A percentile compares a stretch with the other conserved stretches of the same genome.
Conservation (phyloP, 345 rosid genomes). For the Linum trigynum region DNA sequence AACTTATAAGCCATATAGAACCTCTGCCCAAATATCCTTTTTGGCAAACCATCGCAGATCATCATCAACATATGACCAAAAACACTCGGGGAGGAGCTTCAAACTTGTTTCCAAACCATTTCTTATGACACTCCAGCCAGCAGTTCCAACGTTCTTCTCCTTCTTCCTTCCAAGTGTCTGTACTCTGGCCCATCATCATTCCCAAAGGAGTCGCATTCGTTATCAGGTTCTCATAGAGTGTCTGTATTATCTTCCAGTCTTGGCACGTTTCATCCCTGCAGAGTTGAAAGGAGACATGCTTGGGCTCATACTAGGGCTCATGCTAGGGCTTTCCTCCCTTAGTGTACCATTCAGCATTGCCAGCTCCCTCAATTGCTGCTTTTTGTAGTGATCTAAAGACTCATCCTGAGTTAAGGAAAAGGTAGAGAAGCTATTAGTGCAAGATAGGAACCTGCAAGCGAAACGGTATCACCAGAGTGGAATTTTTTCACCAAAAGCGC, state of each 20-base stretch:
- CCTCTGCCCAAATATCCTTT: neutral
- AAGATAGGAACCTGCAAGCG: neutral
- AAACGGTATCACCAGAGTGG: neutral
- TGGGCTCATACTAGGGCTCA: conserved; percentile 79
- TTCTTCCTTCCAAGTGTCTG: conserved; percentile 6
- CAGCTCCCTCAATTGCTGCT: conserved; percentile 81
- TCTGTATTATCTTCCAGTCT: conserved; percentile 57
- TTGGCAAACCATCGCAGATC: conserved; percentile 3
- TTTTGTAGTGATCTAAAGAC: conserved; percentile 79
- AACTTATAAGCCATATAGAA: neutral
- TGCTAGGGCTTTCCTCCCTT: conserved; percentile 78
- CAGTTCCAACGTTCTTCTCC: conserved; percentile 3
- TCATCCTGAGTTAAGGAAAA: conserved; percentile 47
- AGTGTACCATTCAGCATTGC: conserved; percentile 78
- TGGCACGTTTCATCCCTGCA: conserved; percentile 75
- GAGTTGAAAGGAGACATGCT: conserved; percentile 86
- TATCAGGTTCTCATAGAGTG: conserved; percentile 9
- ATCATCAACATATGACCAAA: conserved; percentile 7
- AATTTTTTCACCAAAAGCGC: neutral
- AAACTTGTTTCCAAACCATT: conserved; percentile 3
- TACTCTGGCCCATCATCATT: neutral
- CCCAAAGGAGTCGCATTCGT: conserved; percentile 9
- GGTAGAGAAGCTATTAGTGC: neutral
- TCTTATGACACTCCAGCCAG: conserved; percentile 8
- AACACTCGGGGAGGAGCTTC: conserved; percentile 1